Conservation (phyloP, 176 grass and related monocot genomes). For the Pontederia paniculata region DNA sequence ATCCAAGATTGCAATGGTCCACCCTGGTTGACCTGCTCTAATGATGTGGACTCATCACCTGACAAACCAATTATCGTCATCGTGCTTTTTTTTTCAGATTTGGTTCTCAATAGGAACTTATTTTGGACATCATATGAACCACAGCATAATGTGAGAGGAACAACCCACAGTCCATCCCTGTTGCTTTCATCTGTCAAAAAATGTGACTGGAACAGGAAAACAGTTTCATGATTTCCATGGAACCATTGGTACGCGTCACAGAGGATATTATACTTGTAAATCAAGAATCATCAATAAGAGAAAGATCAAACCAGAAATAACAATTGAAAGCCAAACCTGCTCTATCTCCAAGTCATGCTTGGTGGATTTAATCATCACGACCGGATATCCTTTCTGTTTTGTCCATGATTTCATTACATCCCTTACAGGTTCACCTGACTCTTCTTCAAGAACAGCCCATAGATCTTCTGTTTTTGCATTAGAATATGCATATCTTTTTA, state of each 20-base stretch:
- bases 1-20: too few species aligned
- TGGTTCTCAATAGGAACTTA: conserved; percentile 59
- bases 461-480: conserved; percentile 97
- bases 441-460: conserved; percentile 90
- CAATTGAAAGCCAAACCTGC: conserved; percentile 34
- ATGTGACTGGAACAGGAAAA: conserved; percentile 49
- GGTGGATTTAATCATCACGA: conserved; percentile 45
- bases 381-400: conserved; percentile 93
- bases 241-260: too few species aligned
- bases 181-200: conserved; percentile 63
- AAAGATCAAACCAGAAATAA: background rate
- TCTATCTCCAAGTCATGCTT: conserved; percentile 51
- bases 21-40: too few species aligned
- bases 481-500: conserved; percentile 73
- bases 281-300: background rate
- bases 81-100: conserved; percentile 25
- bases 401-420: conserved; percentile 92
- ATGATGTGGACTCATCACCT: too few species aligned
- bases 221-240: too few species aligned
- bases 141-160: conserved; percentile 72
- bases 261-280: too few species aligned
- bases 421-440: conserved; percentile 72
- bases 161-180: conserved; percentile 65
- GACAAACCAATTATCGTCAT: too few species aligned
- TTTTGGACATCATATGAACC: conserved; percentile 63